Base-by-base conservation (phyloP, 2,329 filamentous ascomycete species). In the Emmonsia crescens region DNA sequence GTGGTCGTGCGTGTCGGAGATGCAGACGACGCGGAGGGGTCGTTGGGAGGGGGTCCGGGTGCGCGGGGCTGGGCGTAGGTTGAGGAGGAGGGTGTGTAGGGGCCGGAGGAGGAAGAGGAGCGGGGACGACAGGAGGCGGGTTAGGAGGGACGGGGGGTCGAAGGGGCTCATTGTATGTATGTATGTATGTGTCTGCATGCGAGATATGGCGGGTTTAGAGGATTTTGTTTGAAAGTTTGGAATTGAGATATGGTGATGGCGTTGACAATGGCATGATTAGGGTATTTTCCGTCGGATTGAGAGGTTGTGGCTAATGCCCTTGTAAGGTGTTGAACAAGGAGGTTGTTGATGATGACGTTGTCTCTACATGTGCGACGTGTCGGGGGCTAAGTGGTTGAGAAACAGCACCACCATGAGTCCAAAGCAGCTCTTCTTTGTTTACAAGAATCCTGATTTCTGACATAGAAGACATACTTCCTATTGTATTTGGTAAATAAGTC, bases 1-100 rank as follows among this genome's bases (percentile, higher is more conserved):
- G 0, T 95, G 79, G n/a, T 79, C 68, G 76, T 96, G 93, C 0
- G 93, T 96, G 76, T 96, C 93, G 10, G 91, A 93, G 65, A 96
- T 85, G 75, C 90, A 96, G 65, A 96, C 89, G 31, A 96, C 82
- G 63, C 86, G 85, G 70, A 96, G 83, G 6, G 83, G 76, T 0
- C 77, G 78, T 61, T 71, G 66, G 51, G 80, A 77, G 38, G 78
- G 77, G 1, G 84, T 81, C 12, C 86, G 83, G 19, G 73, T 78
- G 66, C 85, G 83, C 0, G 89, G 84, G 12, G 79, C 74, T 1
- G 88, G 87, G 33, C 89, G 88, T 2, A 96, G 81, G 67, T 79
- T 78, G 42, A 88, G 82, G 61, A 93, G 75, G 56, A 87, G 60
- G 62, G 79, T 77, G 75, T 92, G 89, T 63, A 89, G 70, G 48